Conservation (phyloP, 2,329 filamentous ascomycete genomes). For the Alternaria sp. region DNA sequence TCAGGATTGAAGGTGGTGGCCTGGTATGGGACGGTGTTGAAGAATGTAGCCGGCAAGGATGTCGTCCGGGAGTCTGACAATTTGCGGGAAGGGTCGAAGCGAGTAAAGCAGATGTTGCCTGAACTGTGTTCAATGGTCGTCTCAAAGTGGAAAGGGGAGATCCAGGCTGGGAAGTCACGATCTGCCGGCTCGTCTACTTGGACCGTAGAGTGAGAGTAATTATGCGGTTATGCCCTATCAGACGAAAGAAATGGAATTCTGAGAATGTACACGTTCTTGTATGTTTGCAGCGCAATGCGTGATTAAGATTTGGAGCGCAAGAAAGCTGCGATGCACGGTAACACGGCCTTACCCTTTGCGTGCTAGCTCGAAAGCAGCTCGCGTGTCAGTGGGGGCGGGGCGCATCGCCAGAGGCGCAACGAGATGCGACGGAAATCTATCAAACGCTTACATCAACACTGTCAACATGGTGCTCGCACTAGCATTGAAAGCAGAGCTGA, state of each 20-base stretch:
- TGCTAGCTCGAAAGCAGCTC: conserved; percentile 3
- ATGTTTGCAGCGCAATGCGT: not conserved
- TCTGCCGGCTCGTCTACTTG: not conserved
- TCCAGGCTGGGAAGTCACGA: not conserved
- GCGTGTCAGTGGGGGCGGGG: conserved; percentile 19
- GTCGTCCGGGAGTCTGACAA: not conserved
- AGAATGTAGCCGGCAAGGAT: not conserved
- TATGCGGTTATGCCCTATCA: too few species aligned
- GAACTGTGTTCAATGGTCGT: not conserved
- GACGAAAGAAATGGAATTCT: not conserved
- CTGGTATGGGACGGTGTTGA: not conserved
- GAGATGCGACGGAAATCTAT: not conserved
- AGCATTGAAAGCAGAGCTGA: conserved; percentile 47
- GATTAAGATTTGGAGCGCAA: conserved; percentile 3
- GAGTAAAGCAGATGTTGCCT: not conserved
- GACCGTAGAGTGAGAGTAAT: not conserved
- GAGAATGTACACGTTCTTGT: not conserved
- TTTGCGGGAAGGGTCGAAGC: not conserved
- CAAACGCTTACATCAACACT: not conserved
- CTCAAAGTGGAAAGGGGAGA: not conserved
- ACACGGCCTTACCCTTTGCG: not conserved
- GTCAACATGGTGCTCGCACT: conserved; percentile 47
- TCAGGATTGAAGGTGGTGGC: not conserved
- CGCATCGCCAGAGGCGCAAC: conserved; percentile 3
- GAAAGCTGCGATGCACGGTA: conserved; percentile 8